These are phyloP conservation scores for Colletotrichum cordylinicola DNA, from an alignment of 2,329 filamentous ascomycete genomes.

Conservation along the genomic window DNA sequence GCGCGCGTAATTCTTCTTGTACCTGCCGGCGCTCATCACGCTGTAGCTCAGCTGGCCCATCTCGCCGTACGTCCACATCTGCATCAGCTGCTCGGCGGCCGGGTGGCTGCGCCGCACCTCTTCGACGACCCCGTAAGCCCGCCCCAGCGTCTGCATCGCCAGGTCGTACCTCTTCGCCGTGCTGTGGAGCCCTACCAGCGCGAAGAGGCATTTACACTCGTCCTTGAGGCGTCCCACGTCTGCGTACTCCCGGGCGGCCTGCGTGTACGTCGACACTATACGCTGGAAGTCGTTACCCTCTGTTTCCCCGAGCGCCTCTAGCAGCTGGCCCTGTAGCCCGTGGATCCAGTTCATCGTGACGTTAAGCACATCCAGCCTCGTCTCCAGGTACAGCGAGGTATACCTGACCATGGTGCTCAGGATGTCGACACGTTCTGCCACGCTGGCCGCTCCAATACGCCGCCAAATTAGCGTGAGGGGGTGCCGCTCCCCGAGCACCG, in stretches of 20 bases:
- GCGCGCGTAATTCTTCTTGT: neutral
- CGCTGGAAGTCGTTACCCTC: neutral
- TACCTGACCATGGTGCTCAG: neutral
- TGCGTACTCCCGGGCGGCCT: neutral
- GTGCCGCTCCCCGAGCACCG: neutral
- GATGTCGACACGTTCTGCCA: neutral
- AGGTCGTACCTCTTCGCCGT: neutral
- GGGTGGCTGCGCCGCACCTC: neutral
- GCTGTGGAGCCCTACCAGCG: neutral
- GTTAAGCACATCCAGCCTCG: neutral
- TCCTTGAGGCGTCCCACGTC: neutral
- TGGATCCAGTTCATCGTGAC: neutral
- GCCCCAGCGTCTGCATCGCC: neutral
- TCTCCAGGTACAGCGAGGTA: fast-evolving
- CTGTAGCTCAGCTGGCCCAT: neutral
- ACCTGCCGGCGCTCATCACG: neutral
- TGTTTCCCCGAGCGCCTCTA: neutral
- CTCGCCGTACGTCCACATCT: neutral
- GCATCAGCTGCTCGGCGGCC: neutral
- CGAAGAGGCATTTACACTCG: neutral
- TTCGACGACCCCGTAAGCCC: neutral
- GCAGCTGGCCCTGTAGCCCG: neutral
- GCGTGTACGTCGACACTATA: neutral
- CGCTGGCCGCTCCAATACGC: fast-evolving
- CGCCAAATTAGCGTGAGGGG: neutral